Conservation (phyloP, 1,284 basidiomycete genomes). For the Mycena sp. region DNA sequence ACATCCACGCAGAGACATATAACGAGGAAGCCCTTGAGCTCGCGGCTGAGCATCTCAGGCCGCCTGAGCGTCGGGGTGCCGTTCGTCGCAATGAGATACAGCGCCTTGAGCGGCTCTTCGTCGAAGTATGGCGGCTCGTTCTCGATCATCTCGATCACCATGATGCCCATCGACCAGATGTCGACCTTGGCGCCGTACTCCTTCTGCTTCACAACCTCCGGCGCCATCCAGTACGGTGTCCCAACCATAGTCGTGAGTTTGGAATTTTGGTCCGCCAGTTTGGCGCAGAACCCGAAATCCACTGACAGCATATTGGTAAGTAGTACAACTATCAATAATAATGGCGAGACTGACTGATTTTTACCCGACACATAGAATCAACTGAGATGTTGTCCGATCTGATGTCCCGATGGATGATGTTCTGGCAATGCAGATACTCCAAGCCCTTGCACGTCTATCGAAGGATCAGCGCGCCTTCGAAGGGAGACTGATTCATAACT, state of each 20-base stretch:
- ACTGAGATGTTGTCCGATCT: slow-evolving; percentile 98
- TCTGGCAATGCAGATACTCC: slow-evolving; percentile 91
- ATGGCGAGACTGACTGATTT: slow-evolving; percentile 82
- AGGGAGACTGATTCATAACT: slow-evolving; percentile 37
- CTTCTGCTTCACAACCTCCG: slow-evolving; percentile 99
- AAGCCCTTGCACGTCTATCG: slow-evolving; percentile 93
- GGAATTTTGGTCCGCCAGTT: slow-evolving; percentile 98
- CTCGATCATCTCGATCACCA: slow-evolving; percentile 99
- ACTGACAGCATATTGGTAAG: slow-evolving; percentile 60
- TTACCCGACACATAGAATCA: slow-evolving; percentile 92
- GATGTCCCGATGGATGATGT: slow-evolving; percentile 98
- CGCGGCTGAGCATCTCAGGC: slow-evolving; percentile 90
- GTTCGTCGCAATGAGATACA: slow-evolving; percentile 98
- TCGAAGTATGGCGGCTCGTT: slow-evolving; percentile 98
- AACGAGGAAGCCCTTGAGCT: slow-evolving; percentile 95
- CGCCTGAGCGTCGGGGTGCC: slow-evolving; percentile 98
- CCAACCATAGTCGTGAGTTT: slow-evolving; percentile 99
- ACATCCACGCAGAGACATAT: slow-evolving; percentile 99
- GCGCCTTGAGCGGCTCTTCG: slow-evolving; percentile 96
- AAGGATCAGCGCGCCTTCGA: not conserved
- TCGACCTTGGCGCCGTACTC: slow-evolving; percentile 99
- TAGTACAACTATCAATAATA: not conserved
- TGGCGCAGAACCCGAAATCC: slow-evolving; percentile 98
- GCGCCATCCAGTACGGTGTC: slow-evolving; percentile 99
- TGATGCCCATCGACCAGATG: slow-evolving; percentile 98